Evolutionary conservation across 2,329 filamentous ascomycete genomes (phyloP), one percentile per base, ranked within the genome.

Genomic region (Fusarium sp.): DNA sequence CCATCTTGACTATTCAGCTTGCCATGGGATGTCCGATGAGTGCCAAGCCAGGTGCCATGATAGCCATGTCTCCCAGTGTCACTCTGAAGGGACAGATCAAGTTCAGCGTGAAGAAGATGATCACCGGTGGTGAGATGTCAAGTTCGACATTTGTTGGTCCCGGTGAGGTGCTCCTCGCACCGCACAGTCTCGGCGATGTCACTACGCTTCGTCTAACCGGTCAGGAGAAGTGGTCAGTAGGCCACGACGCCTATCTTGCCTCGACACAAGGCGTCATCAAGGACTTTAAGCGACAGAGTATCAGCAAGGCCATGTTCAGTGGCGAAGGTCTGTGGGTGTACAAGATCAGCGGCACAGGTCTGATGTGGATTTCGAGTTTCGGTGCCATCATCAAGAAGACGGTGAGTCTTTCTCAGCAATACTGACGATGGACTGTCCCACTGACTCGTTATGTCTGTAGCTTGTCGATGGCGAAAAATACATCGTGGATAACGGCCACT

Each of bases 351-450:
- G 96, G 96, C 0, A 89, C 87, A 8, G 97, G 97, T 0, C 85
- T 98, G 39, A 80, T 98, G 45, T 99, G 96, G 94, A 88, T 98
- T 56, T 94, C 94, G 10, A 97, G 94, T 79, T 97, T 99, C 78
- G 97, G 97, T 8, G 97, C 97, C 7, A 98, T 99, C 71, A 94
- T 98, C 72, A 90, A 93, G 79, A 98, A 98, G 85, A 95, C 98
- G 82, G 94, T 97, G 81, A 86, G 93, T 88, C 48, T 31, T 37
- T 11, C 33, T 43, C 22, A 29, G 14, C 11, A 20, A 16, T 3
- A 6, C 4, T 1, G 4, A 22, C 9, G 2, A 27, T 5, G 27
- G 16, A 13, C 1, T 14, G 18, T 22, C 18, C 5, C 64, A 35
- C 76, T 79, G 29, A 78, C 60, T 11, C 27, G 13, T 61, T 13